Evolutionary conservation across 2,329 filamentous ascomycete genomes (phyloP), one percentile per base, ranked within the genome.

Genomic region (Elsinoe perseae): DNA sequence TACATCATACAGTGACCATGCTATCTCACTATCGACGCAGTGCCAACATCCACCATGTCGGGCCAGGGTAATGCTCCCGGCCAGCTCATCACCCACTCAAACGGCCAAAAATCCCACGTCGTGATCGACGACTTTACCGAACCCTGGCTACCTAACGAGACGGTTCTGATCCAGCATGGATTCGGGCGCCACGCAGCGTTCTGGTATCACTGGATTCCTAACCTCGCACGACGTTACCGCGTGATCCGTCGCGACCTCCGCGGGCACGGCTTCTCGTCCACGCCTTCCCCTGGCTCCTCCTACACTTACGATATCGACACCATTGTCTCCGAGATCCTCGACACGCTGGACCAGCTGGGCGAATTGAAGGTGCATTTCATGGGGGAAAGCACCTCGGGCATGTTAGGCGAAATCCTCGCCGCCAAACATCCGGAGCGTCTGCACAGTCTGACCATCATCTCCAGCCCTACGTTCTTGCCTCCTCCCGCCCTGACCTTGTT

Each of bases 161-260:
- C 68, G 16, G 66, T 71, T 34, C 58, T 71, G 3, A 69, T 71
- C 16, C 68, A 71, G 34, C 68, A 70, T n/a, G 69, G 69, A 7
- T 71, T 71, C 56, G 68, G 61, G 1, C 64, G 69, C 7, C 65
- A 69, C 54, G 56, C 65, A 2, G 63, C 57, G 6, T 69, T 70
- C 57, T 71, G 68, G 68, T 67, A 70, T 55, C 66, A 69, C 50
- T 71, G 68, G 69, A 62, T 71, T 18, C 68, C 69, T 1, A 30
- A 63, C 3, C 59, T 71, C n/a, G 56, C 66, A 1, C 63, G 61
- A 1, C 52, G 64, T 5, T 70, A 68, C 59, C 62, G 62, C 9
- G 64, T 71, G 16, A 66, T 71, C 46, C 61, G 68, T 5, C 64
- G 69, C 6, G 68, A 70, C 58, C 60, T 69, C 0, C 61, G 68